Evolutionary conservation across 2,329 filamentous ascomycete species (phyloP), one percentile per base, ranked within the genome.

Genomic region (Stemphylium lycopersici): DNA sequence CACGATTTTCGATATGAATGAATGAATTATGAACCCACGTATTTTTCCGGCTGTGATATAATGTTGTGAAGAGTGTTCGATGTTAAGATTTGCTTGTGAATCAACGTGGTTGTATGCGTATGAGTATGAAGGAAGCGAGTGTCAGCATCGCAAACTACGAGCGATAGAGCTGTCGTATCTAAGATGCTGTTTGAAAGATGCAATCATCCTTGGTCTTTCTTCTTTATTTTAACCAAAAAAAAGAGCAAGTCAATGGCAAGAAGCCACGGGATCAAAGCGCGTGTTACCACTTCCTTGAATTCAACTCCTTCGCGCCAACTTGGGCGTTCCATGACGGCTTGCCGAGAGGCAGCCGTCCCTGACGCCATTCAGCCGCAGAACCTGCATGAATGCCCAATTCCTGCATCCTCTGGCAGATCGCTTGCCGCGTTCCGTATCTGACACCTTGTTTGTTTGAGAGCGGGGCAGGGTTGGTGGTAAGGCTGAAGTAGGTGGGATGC

Each of bases 1-100:
- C 40, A 38, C 42, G 42, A 54, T 42, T 40, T 26, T 15, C 20
- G 43, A 47, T 45, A 37, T 46, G 53, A 58, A 59, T 52, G 40
- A 52, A 60, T 41, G 46, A 61, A 40, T 47, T 12, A 45, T 32
- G 10, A 41, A 32, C 29, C 12, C n/a, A 26, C 33, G 10, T 3
- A 13, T 4, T 32, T 31, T 15, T 22, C 6, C n/a, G 4, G 8
- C 2, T 13, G 36, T 46, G 22, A 37, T 20, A 13, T 12, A 20
- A 2, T 29, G 15, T 7, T 26, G 2, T 15, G 8, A 16, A 18
- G 3, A 2, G 11, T 26, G 12, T 12, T n/a, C 24, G 11, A 15
- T 24, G 24, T 31, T 11, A 11, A 2, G 11, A 29, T 29, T 11
- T 11, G 26, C 8, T 29, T 11, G 4, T 8, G 37, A 18, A 48